A percentile compares a stretch with the other conserved stretches of the same genome.
Evolutionary conservation across 2,329 filamentous ascomycete species (phyloP).

Genomic region (Cryoendolithus antarcticus): DNA sequence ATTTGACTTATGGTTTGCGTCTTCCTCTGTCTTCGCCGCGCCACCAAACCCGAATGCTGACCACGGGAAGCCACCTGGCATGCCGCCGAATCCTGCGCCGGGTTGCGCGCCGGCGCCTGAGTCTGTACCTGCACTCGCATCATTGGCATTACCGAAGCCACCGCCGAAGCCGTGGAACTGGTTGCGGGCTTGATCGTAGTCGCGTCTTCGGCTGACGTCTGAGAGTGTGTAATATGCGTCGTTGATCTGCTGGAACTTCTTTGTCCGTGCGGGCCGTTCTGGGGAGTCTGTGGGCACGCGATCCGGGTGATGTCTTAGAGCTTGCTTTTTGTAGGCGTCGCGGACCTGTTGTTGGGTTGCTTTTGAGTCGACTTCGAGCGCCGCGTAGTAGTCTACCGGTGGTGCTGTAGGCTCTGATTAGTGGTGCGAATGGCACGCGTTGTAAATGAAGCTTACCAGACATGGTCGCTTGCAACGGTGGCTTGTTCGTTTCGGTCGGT

Average conservation of each 20-base stretch:
- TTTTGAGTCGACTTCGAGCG: conserved; percentile 37
- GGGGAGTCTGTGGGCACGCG: conserved; percentile 74
- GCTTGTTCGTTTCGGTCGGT: too few species aligned
- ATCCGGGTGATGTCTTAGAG: conserved; percentile 86
- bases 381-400: conserved; percentile 25
- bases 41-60: conserved; percentile 52
- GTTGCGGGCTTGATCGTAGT: conserved; percentile 66
- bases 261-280: conserved; percentile 68
- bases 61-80: conserved; percentile 66
- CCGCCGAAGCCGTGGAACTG: conserved; percentile 40
- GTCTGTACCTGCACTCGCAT: conserved; percentile 38
- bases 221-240: conserved; percentile 89
- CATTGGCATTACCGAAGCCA: conserved; percentile 29
- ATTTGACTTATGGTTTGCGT: conserved; percentile 42
- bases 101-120: conserved; percentile 24
- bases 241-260: conserved; percentile 82
- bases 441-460: conserved; percentile 9
- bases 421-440: conserved; percentile 6
- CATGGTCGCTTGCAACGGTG: conserved; percentile 2
- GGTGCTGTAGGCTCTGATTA: conserved; percentile 14
- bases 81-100: conserved; percentile 26
- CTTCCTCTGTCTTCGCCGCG: conserved; percentile 33
- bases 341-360: conserved; percentile 76
- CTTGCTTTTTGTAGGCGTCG: conserved; percentile 82
- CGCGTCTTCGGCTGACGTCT: conserved; percentile 60